Base-by-base conservation (phyloP, 306 rosid species). In the Canavalia ensiformis region DNA sequence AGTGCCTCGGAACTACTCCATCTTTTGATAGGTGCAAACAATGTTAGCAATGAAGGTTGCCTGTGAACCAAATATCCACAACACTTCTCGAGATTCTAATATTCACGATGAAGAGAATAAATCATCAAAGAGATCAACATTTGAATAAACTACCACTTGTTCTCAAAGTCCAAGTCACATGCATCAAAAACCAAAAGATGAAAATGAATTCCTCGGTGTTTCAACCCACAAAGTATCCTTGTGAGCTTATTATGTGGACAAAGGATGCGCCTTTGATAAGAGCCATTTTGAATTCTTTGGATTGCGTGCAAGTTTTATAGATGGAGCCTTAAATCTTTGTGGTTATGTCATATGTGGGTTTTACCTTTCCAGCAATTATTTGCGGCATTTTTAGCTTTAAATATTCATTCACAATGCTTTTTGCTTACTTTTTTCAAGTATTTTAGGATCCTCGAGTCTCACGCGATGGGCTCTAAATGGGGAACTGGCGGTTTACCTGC, bases 1-100 rank as follows among this genome's bases (percentile, higher is more conserved):
- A 82, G 63, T 42, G 94, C 99, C 1, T 11, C 63, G 68, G 98
- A 96, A 83, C 75, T 93, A 79, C 86, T 90, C 42, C 86, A 89
- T 75, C 91, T 85, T 68, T 83, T 92, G 83, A 70, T 67, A 84
- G 97, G 93, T 66, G 51, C 75, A 28, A 13, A 28, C 5, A 68
- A 47, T 55, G 88, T 10, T 30, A 68, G 88, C 41, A 81, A 84
- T 78, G 81, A 75, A 82, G 85, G 25, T 47, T 51, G n/a, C 64
- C 55, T n/a, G 75, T 39, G 83, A 65, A 59, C 64, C 86, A 73
- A 85, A 76, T 55, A 79, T 52, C 76, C 74, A 64, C 77, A 75
- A 67, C 77, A 58, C 75, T 64, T 49, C 80, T 66, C 54, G 3
- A 62, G 88, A 75, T 69, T 52, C 58, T 1, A 72, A 51, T 29